These are phyloP conservation scores for Sclerotinia nivalis DNA, from an alignment of 2,329 filamentous ascomycete species.

Conservation along the genomic window DNA sequence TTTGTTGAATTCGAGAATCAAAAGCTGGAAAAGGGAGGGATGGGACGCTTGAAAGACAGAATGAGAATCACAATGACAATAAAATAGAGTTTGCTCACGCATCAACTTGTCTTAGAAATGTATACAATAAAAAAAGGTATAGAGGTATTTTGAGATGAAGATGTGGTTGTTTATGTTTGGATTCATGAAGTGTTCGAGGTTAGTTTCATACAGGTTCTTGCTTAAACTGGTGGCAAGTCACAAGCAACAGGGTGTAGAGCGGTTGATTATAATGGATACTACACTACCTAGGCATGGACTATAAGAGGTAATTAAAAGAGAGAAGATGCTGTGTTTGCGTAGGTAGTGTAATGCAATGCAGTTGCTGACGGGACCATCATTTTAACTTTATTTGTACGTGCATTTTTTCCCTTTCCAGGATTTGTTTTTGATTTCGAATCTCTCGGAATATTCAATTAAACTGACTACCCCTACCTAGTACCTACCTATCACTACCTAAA, in stretches of 20 bases:
- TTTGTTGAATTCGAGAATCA: background rate
- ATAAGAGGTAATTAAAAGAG: background rate
- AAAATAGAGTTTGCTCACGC: background rate
- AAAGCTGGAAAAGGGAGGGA: background rate
- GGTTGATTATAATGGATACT: background rate
- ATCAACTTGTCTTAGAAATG: background rate
- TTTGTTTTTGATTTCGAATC: too few relatives aligned
- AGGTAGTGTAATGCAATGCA: background rate
- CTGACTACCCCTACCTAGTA: too few relatives aligned
- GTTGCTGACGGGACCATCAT: background rate
- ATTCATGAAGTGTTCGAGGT: slow-evolving; percentile 20
- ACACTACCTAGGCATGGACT: background rate
- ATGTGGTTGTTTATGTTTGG: background rate
- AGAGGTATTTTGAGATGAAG: too few relatives aligned
- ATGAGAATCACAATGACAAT: slow-evolving; percentile 6
- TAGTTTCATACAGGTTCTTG: background rate
- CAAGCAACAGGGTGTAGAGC: background rate
- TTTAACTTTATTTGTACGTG: background rate
- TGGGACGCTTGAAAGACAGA: background rate
- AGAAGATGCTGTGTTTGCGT: background rate
- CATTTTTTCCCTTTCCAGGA: background rate
- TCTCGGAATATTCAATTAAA: too few relatives aligned
- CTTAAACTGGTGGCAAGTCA: slow-evolving; percentile 10
- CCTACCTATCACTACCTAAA: background rate
- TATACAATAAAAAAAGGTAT: background rate